Evolutionary conservation across 306 rosid genomes (phyloP), one percentile per base, ranked within the genome.

Genomic region (Sophora flavescens): DNA sequence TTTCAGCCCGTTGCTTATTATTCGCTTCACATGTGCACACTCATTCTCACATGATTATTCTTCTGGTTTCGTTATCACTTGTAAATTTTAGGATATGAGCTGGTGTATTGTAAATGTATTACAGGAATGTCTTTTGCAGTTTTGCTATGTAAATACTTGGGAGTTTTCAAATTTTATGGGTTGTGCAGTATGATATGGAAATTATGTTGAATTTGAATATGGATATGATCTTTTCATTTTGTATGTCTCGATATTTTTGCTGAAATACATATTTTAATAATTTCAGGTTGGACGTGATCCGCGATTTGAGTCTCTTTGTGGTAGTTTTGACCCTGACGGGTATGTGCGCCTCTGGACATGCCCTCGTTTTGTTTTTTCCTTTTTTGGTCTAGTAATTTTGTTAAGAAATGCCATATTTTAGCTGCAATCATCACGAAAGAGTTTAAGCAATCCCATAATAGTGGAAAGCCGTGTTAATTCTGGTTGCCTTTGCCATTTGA

Each of bases 221-320:
- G 15, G 3, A 53, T 70, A 62, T 45, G 52, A 18, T 36, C 52
- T 71, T 71, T 50, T 14, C 41, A 32, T 76, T 73, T 50, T 53
- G 22, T 52, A n/a, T 52, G 22, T 62, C 12, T 68, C 10, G 16
- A 42, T 52, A 44, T 65, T 75, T 47, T 80, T 74, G 22, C 42
- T 71, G 28, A 77, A 33, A n/a, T 33, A 57, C 59, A 42, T 65
- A 38, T 47, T 63, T 80, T 63, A 70, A 28, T 53, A 51, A 42
- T 2, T 74, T 82, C 85, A 95, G 91, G 89, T 89, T 64, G 74
- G 79, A 42, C 88, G 93, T 0, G 97, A 95, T 81, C 99, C 96
- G 6, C 88, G 93, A 28, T 95, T 90, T 70, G 99, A 95, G 78
- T 85, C 98, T 77, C 83, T 92, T 33, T 81, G 90, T 73, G 97